These are phyloP conservation scores for Auricularia cornea DNA, from an alignment of 768 basidiomycete species.

Conservation along the genomic window DNA sequence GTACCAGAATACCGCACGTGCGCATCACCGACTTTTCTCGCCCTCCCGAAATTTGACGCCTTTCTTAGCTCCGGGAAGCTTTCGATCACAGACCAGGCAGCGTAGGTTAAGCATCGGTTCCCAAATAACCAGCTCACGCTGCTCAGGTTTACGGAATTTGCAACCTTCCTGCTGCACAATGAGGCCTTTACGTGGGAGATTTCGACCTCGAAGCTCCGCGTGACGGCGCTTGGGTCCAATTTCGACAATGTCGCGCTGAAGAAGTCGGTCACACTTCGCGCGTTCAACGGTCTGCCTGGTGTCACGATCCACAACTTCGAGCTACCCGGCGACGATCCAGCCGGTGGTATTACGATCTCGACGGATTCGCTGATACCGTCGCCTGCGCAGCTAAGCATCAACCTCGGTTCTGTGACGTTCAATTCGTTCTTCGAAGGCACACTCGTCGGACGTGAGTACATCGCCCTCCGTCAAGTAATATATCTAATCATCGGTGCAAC, in stretches of 20 bases:
- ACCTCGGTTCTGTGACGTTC: slow-evolving; percentile 58
- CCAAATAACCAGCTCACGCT: not conserved
- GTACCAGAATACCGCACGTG: slow-evolving; percentile 52
- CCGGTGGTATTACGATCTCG: slow-evolving; percentile 62
- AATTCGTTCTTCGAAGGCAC: slow-evolving; percentile 48
- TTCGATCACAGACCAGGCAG: slow-evolving; percentile 43
- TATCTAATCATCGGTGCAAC: not conserved
- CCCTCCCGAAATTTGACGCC: not conserved
- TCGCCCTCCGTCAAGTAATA: no score
- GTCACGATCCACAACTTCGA: slow-evolving; percentile 64
- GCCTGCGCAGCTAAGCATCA: slow-evolving; percentile 58
- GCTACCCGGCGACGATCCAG: slow-evolving; percentile 57
- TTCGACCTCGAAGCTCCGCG: slow-evolving; percentile 51
- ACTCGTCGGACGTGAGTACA: slow-evolving; percentile 52
- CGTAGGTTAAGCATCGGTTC: slow-evolving; percentile 27
- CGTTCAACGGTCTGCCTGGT: slow-evolving; percentile 63
- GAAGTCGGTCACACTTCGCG: slow-evolving; percentile 56
- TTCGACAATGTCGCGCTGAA: slow-evolving; percentile 56
- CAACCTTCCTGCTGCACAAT: slow-evolving; percentile 56
- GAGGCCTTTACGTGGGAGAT: slow-evolving; percentile 62
- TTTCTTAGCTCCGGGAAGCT: slow-evolving; percentile 32
- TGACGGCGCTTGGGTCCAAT: slow-evolving; percentile 58
- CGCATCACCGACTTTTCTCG: not conserved
- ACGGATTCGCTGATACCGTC: slow-evolving; percentile 62
- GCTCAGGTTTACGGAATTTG: slow-evolving; percentile 53